Evolutionary conservation across 2,329 filamentous ascomycete genomes (phyloP), one percentile per base, ranked within the genome.

Genomic region (Aspergillus japonicus): DNA sequence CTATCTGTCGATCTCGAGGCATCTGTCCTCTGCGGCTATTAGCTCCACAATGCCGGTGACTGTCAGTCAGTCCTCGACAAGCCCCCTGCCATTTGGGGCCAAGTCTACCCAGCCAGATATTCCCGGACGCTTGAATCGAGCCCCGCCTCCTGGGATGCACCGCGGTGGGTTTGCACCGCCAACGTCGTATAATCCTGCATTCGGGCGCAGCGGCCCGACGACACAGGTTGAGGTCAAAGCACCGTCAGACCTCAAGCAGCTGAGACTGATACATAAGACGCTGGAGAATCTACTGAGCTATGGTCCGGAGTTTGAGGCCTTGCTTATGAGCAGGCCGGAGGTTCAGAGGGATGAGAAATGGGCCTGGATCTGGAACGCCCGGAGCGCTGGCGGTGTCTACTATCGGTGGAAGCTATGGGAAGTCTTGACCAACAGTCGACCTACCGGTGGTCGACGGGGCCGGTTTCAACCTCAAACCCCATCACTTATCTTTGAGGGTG

Each of bases 401-500:
- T 98, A 98, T 75, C 87, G 95, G 48, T 98, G 92, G 90, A 87
- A 91, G 49, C 72, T 98, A 49, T 97, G 93, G 90, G 88, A 95
- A 67, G 83, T 94, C 8, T 81, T 94, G n/a, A 92, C 90, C 1
- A 87, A 88, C 4, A 82, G 82, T 1, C 79, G 82, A 3, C 76
- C 70, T 24, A 69, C 65, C 55, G 69, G 62, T 62, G 69, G 61
- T 60, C 69, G 66, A 49, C 68, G 62, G 48, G 65, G 78, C 3
- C 79, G 81, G 65, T 79, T 78, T 49, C 39, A 44, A 44, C 39
- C 39, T 16, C 85, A 82, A 64, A 86, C 85, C 57, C 66, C 89
- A 1, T 78, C 75, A 8, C 63, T 74, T 12, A 71, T 96, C 0
- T 96, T 96, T 62, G 91, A 96, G 67, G 87, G 86, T 7, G 86